These are phyloP conservation scores for Fusarium stilboides DNA, from an alignment of 2,329 filamentous ascomycete genomes.

Conservation along the genomic window DNA sequence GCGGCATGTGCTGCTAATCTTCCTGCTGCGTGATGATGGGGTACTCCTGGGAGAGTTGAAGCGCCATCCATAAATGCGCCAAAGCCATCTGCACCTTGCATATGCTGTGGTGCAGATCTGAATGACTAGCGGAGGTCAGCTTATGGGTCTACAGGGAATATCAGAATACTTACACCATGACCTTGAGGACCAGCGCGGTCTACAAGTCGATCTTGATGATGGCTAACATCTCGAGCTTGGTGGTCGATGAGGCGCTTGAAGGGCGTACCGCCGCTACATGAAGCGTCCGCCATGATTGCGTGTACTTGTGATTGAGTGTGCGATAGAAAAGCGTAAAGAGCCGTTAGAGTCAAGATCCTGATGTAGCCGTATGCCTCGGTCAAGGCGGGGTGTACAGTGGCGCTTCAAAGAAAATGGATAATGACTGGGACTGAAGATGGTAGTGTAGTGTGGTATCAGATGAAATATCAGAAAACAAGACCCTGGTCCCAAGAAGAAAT, in stretches of 20 bases:
- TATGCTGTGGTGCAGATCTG: constrained; percentile 51
- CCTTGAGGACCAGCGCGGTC: constrained; percentile 50
- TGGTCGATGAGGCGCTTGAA: constrained; percentile 62
- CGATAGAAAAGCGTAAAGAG: constrained; percentile 4
- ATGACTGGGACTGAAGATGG: constrained; percentile 7
- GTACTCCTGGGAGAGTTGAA: constrained; percentile 49
- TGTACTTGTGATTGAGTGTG: background rate
- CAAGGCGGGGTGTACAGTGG: constrained; percentile 23
- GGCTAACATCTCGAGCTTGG: constrained; percentile 59
- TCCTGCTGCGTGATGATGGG: constrained; percentile 54
- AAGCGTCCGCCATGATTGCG: constrained; percentile 57
- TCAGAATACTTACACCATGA: constrained; percentile 50
- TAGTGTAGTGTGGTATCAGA: background rate
- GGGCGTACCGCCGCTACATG: constrained; percentile 60
- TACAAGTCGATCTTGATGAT: constrained; percentile 59
- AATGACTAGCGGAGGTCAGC: constrained; percentile 51
- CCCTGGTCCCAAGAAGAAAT: background rate
- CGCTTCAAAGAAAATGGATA: background rate
- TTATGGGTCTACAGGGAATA: background rate
- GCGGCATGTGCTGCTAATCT: constrained; percentile 55
- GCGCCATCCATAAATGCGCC: constrained; percentile 55
- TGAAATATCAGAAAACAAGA: too few species aligned
- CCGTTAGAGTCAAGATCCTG: constrained; percentile 13
- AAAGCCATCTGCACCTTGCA: constrained; percentile 54
- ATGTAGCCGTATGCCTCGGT: constrained; percentile 39